Conservation (phyloP, 2,329 filamentous ascomycete species). For the Microdochium bolleyi region DNA sequence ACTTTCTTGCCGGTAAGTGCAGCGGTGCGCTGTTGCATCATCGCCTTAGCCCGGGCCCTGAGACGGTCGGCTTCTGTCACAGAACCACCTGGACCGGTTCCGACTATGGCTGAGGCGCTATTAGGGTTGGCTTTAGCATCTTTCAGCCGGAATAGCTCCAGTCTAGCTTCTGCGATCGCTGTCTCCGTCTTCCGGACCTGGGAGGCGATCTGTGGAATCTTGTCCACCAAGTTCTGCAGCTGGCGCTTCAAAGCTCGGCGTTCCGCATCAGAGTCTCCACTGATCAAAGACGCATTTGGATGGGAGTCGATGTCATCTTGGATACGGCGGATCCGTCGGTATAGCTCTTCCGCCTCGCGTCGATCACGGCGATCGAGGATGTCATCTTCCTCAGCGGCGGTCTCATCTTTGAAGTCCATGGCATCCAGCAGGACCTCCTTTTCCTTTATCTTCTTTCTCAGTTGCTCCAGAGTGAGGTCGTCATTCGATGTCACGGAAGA, state of each 20-base stretch:
- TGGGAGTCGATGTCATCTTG: constrained; percentile 94
- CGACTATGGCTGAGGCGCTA: constrained; percentile 73
- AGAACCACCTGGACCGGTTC: constrained; percentile 82
- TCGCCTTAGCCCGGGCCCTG: constrained; percentile 90
- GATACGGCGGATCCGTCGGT: constrained; percentile 80
- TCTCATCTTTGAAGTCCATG: constrained; percentile 93
- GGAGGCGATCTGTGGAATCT: constrained; percentile 84
- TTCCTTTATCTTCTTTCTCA: constrained; percentile 88
- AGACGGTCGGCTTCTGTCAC: constrained; percentile 91
- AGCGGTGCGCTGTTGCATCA: constrained; percentile 97
- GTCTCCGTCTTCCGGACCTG: constrained; percentile 87
- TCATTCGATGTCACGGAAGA: constrained; percentile 62
- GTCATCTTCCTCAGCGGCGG: constrained; percentile 82
- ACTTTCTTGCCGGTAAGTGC: constrained; percentile 81
- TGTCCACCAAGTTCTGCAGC: constrained; percentile 80
- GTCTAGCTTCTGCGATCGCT: constrained; percentile 80
- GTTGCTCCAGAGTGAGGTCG: constrained; percentile 76
- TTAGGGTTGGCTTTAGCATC: constrained; percentile 88
- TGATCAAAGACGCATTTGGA: constrained; percentile 64
- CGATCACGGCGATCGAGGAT: constrained; percentile 83
- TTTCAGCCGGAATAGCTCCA: constrained; percentile 88
- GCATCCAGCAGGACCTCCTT: constrained; percentile 92
- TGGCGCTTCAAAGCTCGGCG: constrained; percentile 79
- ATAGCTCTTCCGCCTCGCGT: constrained; percentile 87
- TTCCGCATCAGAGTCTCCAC: constrained; percentile 80